Evolutionary conservation across 306 rosid species (phyloP).

Genomic region (Luffa acutangula): DNA sequence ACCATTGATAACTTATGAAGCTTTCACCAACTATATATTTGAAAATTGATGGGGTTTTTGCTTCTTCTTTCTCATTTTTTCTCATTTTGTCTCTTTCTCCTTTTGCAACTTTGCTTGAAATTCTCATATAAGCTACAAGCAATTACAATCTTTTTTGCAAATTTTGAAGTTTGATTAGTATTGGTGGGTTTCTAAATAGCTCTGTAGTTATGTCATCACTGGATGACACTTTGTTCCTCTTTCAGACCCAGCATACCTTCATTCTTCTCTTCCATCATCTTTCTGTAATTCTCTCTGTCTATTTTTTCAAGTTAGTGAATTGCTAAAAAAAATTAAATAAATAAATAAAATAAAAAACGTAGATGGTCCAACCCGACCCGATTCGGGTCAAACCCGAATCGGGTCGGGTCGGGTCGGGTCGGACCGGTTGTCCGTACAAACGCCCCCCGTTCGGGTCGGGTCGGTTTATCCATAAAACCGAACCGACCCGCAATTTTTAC

Average conservation of each 20-base stretch:
- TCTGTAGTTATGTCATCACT: not conserved
- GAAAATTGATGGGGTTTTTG: not conserved
- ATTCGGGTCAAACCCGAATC: no score
- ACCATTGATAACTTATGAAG: not conserved
- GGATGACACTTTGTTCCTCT: constrained; percentile 39
- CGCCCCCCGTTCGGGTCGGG: no score
- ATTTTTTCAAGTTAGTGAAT: constrained; percentile 40
- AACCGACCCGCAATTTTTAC: no score
- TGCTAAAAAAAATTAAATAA: not conserved
- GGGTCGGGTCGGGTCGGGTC: no score
- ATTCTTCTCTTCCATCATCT: constrained; percentile 54
- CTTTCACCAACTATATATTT: constrained; percentile 2
- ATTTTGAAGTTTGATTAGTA: not conserved
- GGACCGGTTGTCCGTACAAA: no score
- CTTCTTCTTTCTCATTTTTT: constrained; percentile 14
- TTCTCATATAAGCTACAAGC: not conserved
- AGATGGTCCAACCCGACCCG: no score
- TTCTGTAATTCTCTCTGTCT: constrained; percentile 47
- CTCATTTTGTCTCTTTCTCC: constrained; percentile 4
- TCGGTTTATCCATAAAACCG: no score
- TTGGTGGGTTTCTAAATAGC: not conserved
- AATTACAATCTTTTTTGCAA: not conserved
- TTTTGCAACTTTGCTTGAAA: constrained; percentile 9
- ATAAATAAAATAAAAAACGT: no score
- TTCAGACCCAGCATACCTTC: constrained; percentile 41